Base-by-base conservation (phyloP, 805 yeast species). In the Wickerhamiella musiphila region DNA sequence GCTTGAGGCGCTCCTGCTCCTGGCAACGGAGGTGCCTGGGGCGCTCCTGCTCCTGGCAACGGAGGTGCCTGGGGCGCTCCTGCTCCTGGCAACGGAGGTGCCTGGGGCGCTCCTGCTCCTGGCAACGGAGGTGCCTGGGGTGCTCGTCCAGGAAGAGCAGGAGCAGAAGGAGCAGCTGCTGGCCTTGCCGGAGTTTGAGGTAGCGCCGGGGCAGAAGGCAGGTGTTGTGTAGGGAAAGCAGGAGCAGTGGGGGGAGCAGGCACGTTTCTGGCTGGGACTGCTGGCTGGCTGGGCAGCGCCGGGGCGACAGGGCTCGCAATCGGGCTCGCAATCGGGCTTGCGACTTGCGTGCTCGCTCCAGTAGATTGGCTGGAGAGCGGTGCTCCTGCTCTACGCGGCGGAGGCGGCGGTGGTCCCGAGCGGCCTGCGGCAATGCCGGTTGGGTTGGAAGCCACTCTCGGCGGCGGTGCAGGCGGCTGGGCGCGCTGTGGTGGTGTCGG, bases 61-160 rank as follows among this genome's bases (percentile, higher is more conserved):
- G 40, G 38, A 7, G 41, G 39, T 18, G 40, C 42, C 9, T 42
- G 40, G 14, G 42, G 35, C 11, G 44, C 33, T 9, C 39, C 36
- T 4, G 34, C 34, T 9, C 39, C 37, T 4, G 40, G 25, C 14
- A 39, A 26, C 11, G 38, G 36, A 24, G 42, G 40, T 5, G 41
- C 35, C 17, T 43, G 33, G 6, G 44, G 39, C 9, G 35, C 34
- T 5, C 29, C 34, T 26, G 36, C 14, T 13, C 37, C 21, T 6
- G 41, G 43, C 4, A 42, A 37, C 12, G 39, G 39, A 29, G 44
- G 40, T 4, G 42, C 41, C 2, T 41, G 43, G 1, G 43, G 46
- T n/a, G 39, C 41, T 11, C 32, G 21, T 3, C 43, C 38, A 4
- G 28, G 33, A 8, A 14, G 27, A 35, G 42, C 28, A 3, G 38